Conservation (phyloP, 2,329 filamentous ascomycete species). For the Hymenoscyphus fructigenus region DNA sequence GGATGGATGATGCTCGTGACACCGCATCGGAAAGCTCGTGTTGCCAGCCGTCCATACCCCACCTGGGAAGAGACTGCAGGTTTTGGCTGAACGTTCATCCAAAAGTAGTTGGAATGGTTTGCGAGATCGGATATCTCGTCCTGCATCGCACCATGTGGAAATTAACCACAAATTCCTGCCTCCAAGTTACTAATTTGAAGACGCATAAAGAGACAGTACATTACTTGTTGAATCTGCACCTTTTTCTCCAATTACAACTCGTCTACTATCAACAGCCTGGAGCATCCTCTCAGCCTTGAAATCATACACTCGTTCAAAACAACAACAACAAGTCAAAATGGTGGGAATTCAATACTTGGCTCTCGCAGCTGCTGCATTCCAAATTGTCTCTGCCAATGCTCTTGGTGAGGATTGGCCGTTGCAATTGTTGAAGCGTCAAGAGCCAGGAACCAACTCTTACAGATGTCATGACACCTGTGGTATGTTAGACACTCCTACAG, state of each 20-base stretch:
- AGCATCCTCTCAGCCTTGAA: not conserved
- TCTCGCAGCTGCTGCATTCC: conserved; percentile 11
- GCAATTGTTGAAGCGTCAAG: conserved; percentile 22
- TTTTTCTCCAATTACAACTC: conserved; percentile 8
- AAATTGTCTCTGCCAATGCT: conserved; percentile 12
- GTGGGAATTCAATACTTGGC: conserved; percentile 15
- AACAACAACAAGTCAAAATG: conserved; percentile 14
- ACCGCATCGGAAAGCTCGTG: not conserved
- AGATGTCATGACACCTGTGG: conserved; percentile 24
- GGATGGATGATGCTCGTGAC: not conserved
- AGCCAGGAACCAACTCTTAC: conserved; percentile 21
- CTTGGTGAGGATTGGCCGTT: conserved; percentile 16
- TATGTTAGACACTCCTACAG: conserved; percentile 9
- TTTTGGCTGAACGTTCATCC: not conserved
- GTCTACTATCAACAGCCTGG: not conserved
- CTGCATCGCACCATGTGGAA: not conserved
- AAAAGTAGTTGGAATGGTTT: not conserved
- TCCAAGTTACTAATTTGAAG: conserved; percentile 4
- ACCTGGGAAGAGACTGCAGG: not conserved
- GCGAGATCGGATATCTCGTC: conserved; percentile 7
- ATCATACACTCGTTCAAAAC: conserved; percentile 10
- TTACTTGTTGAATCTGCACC: not conserved
- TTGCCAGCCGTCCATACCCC: not conserved
- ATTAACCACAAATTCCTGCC: not conserved
- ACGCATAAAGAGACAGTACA: not conserved